Evolutionary conservation across 106 monocot species (phyloP).

Genomic region (Phalaenopsis equestris): DNA sequence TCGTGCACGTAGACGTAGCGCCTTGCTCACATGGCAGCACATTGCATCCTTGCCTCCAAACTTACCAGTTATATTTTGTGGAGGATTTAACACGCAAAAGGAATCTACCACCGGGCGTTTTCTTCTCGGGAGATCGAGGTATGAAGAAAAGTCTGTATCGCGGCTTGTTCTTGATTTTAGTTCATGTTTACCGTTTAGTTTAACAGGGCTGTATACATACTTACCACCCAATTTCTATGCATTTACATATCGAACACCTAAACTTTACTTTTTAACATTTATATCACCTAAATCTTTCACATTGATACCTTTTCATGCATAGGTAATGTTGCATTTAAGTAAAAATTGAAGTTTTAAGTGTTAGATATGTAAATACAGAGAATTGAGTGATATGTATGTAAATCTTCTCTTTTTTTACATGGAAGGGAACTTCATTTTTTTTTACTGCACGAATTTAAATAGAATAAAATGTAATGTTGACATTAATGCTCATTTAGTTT

Average conservation of each 20-base stretch:
- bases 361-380: no score
- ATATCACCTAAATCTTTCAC: no score
- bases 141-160: conserved; percentile 1
- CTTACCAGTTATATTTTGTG: conserved; percentile 84
- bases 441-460: no score
- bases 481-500: no score
- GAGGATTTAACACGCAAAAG: conserved; percentile 92
- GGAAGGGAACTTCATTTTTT: neutral
- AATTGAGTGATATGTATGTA: no score
- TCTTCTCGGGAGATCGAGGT: conserved; percentile 95
- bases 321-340: no score
- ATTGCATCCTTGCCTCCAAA: conserved; percentile 92
- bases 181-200: neutral
- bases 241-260: no score
- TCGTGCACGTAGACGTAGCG: conserved; percentile 85
- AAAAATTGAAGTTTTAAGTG: no score
- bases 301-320: no score
- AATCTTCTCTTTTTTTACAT: neutral
- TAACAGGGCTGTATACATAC: neutral
- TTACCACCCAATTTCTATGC: neutral
- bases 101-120: conserved; percentile 95
- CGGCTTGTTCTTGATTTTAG: neutral
- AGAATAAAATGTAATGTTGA: no score
- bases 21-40: conserved; percentile 96
- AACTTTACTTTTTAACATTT: no score